A percentile compares a stretch with the other conserved stretches of the same genome.
These are phyloP conservation scores for Asterochloris sp. DNA, from an alignment of 139 green algal genomes.

Conservation along the genomic window DNA sequence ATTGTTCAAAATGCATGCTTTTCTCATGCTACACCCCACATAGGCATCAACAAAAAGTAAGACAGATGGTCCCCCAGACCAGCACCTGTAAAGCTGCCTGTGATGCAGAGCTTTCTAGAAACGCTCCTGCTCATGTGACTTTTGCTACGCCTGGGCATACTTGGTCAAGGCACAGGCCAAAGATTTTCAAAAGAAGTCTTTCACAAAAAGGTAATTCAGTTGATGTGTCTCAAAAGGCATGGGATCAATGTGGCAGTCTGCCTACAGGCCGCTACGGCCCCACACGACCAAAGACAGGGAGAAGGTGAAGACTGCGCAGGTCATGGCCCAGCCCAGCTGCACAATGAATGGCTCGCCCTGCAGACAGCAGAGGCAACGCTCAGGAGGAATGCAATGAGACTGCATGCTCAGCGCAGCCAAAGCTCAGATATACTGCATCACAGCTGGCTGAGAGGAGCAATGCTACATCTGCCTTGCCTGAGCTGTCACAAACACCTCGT, in stretches of 20 bases:
- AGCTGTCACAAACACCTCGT: conserved; percentile 74
- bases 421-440: background rate
- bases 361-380: background rate
- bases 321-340: conserved; percentile 80
- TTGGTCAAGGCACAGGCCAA: background rate
- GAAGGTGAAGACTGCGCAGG: conserved; percentile 88
- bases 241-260: background rate
- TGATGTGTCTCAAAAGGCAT: conserved; percentile 1
- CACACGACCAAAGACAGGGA: conserved; percentile 86
- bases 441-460: background rate
- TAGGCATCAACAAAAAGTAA: no score
- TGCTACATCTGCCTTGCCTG: conserved; percentile 43
- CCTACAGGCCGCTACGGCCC: conserved; percentile 82
- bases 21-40: no score
- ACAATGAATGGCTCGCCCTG: conserved; percentile 83
- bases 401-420: background rate
- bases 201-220: background rate
- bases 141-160: no score
- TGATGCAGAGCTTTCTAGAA: no score
- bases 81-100: no score
- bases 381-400: background rate
- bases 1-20: no score
- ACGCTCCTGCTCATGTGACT: no score
- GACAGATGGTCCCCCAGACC: no score
- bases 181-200: background rate